A percentile compares a stretch with the other conserved stretches of the same genome.
Evolutionary conservation across 2,329 filamentous ascomycete genomes (phyloP).

Genomic region (Neonectria sp.): DNA sequence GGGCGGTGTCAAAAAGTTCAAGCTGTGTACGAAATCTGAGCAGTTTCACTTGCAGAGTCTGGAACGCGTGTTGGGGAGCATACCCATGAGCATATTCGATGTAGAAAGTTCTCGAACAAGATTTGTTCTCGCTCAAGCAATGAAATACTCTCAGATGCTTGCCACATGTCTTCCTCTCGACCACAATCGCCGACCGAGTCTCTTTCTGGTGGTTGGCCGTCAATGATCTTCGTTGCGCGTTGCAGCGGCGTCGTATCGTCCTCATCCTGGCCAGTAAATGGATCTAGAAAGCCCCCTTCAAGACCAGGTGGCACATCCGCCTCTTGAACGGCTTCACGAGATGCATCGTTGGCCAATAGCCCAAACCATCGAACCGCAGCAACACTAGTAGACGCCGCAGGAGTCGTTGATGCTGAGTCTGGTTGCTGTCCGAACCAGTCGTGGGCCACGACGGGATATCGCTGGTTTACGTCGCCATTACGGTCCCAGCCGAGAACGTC

Average conservation of each 20-base stretch:
- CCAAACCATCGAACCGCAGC: constrained; percentile 47
- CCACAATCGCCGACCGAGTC: not conserved
- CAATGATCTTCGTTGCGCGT: constrained; percentile 39
- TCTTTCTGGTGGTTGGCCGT: constrained; percentile 22
- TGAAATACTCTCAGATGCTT: constrained; percentile 37
- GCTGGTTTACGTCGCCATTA: not conserved
- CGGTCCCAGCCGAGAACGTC: constrained; percentile 16
- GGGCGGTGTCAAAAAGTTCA: constrained; percentile 43
- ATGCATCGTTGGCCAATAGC: constrained; percentile 40
- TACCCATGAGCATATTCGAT: constrained; percentile 46
- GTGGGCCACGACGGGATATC: constrained; percentile 4
- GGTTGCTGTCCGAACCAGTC: constrained; percentile 32
- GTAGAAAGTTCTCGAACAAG: constrained; percentile 44
- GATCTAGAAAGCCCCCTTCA: constrained; percentile 27
- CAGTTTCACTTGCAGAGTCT: not conserved
- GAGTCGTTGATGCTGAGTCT: constrained; percentile 40
- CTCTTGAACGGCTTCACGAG: constrained; percentile 8
- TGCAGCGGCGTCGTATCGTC: constrained; percentile 34
- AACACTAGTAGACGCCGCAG: constrained; percentile 41
- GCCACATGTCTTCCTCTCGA: constrained; percentile 42
- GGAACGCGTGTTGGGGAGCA: not conserved
- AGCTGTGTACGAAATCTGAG: constrained; percentile 25
- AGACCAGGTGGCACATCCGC: constrained; percentile 3
- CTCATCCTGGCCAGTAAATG: constrained; percentile 17
- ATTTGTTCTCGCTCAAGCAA: constrained; percentile 41